Base-by-base conservation (phyloP, 768 basidiomycete genomes). In the Cantharellus cinnabarinus region DNA sequence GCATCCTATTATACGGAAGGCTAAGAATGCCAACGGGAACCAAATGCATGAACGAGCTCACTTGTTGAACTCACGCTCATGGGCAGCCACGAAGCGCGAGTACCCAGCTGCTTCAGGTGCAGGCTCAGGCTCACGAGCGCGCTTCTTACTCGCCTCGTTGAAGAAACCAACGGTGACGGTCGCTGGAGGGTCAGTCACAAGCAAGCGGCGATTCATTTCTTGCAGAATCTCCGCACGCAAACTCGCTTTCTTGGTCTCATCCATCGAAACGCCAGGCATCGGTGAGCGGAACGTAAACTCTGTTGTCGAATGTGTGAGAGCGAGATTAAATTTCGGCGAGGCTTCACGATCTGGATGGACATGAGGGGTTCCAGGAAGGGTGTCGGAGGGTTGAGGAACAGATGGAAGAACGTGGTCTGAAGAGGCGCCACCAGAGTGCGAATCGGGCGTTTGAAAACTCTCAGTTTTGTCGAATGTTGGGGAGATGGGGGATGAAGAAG, bases 141-240 rank as follows among this genome's bases (percentile, higher is more conserved):
- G 5, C 56, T 57, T 39, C 56, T 42, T 29, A 1, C 20, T 29
- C 20, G 20, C 20, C 20, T 29, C 20, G 20, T 29, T 29, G 20
- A 29, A 29, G 20, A 29, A 29, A 29, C 20, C 20, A 29, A 29
- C 20, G 20, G 20, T 29, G 20, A 29, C 1, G 20, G 20, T 29
- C 20, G 20, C 20, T 1, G 20, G 20, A 29, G 20, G 20, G 20
- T 29, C 20, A 29, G 20, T 29, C 20, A 29, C 20, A 29, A 29
- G 20, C 20, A 29, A 29, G 20, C 20, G 20, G 56, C 75, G 73
- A 67, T 89, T 88, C 83, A 90, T 86, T 69, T 90, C 88, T 56
- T 81, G 82, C 39, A 89, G 71, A 38, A 90, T 80, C 29, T 76
- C 76, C n/a, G 78, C 74, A 0, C 85, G 82, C 0, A 82, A 37